A percentile compares a stretch with the other conserved stretches of the same genome.
Evolutionary conservation across 2,329 filamentous ascomycete genomes (phyloP).

Genomic region (Fusarium nanum): DNA sequence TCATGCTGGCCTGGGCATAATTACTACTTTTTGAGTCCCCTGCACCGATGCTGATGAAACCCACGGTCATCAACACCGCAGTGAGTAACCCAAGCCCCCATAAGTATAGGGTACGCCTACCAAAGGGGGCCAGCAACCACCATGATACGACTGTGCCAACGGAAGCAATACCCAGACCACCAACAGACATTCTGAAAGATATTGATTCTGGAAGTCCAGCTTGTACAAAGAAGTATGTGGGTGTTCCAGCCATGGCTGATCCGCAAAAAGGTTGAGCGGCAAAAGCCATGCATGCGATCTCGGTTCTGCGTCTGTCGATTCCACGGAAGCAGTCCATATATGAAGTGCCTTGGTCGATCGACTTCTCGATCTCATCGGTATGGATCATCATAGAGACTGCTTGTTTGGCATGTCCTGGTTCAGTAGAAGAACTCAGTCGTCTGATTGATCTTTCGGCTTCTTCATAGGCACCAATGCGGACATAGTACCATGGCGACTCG

Average conservation of each 20-base stretch:
- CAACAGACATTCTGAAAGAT: constrained; percentile 34
- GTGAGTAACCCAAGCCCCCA: constrained; percentile 25
- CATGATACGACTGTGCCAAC: constrained; percentile 34
- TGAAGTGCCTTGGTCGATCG: constrained; percentile 23
- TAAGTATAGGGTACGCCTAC: constrained; percentile 30
- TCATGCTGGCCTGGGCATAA: constrained; percentile 50
- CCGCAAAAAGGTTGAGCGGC: constrained; percentile 55
- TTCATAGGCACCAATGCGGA: constrained; percentile 44
- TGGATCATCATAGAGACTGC: constrained; percentile 69
- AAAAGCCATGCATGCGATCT: constrained; percentile 57
- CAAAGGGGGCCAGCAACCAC: constrained; percentile 30
- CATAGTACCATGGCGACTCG: constrained; percentile 53
- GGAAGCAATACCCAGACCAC: constrained; percentile 34
- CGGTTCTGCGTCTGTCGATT: constrained; percentile 58
- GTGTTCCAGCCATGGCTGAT: constrained; percentile 55
- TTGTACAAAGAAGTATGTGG: constrained; percentile 62
- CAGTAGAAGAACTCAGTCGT: constrained; percentile 51
- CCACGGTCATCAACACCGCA: constrained; percentile 13
- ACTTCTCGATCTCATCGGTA: constrained; percentile 57
- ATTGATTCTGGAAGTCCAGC: constrained; percentile 49
- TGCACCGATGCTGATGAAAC: constrained; percentile 45
- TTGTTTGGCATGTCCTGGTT: constrained; percentile 54
- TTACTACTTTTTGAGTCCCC: constrained; percentile 16
- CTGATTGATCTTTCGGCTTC: constrained; percentile 44
- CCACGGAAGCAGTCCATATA: constrained; percentile 63